A percentile compares a stretch with the other conserved stretches of the same genome.
Evolutionary conservation across 257 asterid species (phyloP).

Genomic region (Coffea canephora): DNA sequence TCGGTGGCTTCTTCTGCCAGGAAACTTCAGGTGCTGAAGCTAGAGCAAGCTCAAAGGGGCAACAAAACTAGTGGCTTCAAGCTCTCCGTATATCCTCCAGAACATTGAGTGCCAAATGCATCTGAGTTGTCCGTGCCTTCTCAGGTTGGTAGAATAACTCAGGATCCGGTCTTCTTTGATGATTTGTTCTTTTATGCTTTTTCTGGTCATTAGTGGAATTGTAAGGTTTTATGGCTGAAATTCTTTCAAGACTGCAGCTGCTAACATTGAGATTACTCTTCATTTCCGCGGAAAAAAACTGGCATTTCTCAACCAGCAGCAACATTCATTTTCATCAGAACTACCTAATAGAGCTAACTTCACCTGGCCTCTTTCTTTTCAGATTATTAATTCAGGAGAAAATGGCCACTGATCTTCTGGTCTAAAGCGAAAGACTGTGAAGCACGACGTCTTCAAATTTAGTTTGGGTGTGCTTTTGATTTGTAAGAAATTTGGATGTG

Average conservation of each 20-base stretch:
- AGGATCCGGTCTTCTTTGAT: neutral
- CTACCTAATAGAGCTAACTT: neutral
- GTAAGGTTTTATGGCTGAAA: neutral
- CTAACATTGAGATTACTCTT: neutral
- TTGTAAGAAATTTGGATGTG: neutral
- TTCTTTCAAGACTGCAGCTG: neutral
- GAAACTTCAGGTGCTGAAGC: constrained; percentile 8
- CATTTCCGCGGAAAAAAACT: neutral
- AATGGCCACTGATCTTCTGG: neutral
- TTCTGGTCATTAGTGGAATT: neutral
- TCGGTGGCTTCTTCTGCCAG: constrained; percentile 25
- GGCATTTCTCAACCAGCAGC: no score
- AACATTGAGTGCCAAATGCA: constrained; percentile 14
- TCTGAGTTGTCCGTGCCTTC: neutral
- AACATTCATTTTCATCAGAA: no score
- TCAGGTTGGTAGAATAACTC: neutral
- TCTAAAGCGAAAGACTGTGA: neutral
- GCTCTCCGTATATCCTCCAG: constrained; percentile 25
- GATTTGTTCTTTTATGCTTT: neutral
- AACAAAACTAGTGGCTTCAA: constrained; percentile 1
- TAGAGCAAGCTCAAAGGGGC: neutral
- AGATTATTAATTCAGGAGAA: neutral
- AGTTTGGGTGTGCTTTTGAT: neutral
- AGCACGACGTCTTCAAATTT: neutral
- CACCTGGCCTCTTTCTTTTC: neutral